A percentile compares a stretch with the other conserved stretches of the same genome.
phyloP scores from a whole-genome alignment of 208 protist genomes.

The Acanthamoeba culbertsoni region DNA sequence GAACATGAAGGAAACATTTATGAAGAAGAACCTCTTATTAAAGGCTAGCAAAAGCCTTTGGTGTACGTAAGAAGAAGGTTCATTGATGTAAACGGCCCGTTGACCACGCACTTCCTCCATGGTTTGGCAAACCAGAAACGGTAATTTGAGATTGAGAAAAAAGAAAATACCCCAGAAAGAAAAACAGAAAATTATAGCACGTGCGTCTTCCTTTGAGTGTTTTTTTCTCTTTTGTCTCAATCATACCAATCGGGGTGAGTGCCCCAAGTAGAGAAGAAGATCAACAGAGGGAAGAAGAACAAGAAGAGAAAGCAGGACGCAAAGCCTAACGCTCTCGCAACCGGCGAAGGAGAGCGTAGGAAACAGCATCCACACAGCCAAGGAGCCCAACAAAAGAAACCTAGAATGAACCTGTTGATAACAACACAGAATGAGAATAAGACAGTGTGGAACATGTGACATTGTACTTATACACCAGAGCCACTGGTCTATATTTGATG shows the following conservation, averaged over 20 bases:
- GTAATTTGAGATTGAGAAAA: neutral
- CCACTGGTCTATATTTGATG: neutral
- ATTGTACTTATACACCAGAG: no score
- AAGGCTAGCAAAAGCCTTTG: neutral
- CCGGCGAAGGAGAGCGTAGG: neutral
- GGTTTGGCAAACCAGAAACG: neutral
- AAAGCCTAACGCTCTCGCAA: neutral
- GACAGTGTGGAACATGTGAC: no score
- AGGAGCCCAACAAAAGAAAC: conserved; percentile 18
- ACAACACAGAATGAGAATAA: no score
- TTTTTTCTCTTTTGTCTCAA: no score
- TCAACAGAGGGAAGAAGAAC: conserved; percentile 35
- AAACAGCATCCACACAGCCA: conserved; percentile 32
- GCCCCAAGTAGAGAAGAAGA: neutral
- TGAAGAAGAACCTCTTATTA: neutral
- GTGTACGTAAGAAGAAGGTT: neutral
- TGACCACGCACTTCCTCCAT: neutral
- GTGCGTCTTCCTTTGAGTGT: neutral
- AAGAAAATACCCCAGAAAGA: neutral
- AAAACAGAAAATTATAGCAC: neutral
- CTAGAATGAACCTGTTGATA: conserved; percentile 19
- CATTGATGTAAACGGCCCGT: neutral
- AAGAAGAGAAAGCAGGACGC: neutral
- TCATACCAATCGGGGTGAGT: conserved; percentile 8
- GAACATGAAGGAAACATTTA: neutral